Conservation (phyloP, 2,329 filamentous ascomycete species). For the Verticillium dahliae region DNA sequence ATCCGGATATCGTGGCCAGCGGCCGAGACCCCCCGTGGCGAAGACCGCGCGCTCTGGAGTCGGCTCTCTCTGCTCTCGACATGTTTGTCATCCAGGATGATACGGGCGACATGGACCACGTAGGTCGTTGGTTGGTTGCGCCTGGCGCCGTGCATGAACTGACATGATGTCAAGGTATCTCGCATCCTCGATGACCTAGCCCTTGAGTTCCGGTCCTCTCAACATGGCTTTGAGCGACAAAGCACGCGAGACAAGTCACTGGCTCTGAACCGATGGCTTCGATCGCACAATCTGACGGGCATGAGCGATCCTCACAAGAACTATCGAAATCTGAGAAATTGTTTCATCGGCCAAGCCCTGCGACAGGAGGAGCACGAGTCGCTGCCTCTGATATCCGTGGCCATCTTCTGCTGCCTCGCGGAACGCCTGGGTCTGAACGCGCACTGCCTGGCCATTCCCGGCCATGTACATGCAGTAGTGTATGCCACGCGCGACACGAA, state of each 20-base stretch:
- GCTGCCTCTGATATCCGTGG: constrained; percentile 77
- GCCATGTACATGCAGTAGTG: constrained; percentile 78
- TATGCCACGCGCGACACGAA: constrained; percentile 52
- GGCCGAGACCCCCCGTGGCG: constrained; percentile 3
- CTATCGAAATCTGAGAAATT: constrained; percentile 79
- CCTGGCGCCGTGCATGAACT: not conserved
- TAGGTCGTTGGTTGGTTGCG: constrained; percentile 26
- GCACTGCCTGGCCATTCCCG: constrained; percentile 73
- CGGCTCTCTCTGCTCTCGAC: constrained; percentile 76
- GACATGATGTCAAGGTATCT: constrained; percentile 42
- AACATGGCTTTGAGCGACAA: constrained; percentile 46
- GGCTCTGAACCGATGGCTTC: constrained; percentile 62
- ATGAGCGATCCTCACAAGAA: constrained; percentile 56
- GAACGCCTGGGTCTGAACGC: constrained; percentile 68
- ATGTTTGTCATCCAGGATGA: constrained; percentile 76
- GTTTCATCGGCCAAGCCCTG: constrained; percentile 77
- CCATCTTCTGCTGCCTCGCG: constrained; percentile 79
- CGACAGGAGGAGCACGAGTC: constrained; percentile 68
- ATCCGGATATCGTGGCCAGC: constrained; percentile 16
- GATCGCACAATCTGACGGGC: constrained; percentile 61
- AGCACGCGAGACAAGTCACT: constrained; percentile 63
- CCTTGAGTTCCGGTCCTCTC: constrained; percentile 42
- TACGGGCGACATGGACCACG: constrained; percentile 67
- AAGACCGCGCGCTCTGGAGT: constrained; percentile 47
- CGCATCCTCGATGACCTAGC: constrained; percentile 60